phyloP scores from a whole-genome alignment of 805 yeast species.

The Tetrapisispora pingtungensis region DNA sequence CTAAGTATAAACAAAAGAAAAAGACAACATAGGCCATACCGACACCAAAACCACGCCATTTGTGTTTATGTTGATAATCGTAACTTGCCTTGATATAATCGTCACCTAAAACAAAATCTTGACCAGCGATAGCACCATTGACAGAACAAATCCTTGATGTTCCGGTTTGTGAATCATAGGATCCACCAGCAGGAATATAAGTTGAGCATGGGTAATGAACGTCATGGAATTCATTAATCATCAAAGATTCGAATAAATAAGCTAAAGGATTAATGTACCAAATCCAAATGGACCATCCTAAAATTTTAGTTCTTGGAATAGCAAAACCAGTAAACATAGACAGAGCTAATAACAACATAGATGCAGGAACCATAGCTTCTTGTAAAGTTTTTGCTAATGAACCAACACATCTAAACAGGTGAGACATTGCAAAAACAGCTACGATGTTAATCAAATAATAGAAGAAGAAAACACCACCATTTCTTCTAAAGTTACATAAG shows the following conservation, averaged over 20 bases:
- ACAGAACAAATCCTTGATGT: slow-evolving; percentile 36
- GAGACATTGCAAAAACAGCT: slow-evolving; percentile 47
- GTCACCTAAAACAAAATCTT: slow-evolving; percentile 37
- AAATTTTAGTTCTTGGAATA: slow-evolving; percentile 35
- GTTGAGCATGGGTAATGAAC: slow-evolving; percentile 29
- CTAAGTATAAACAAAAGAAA: slow-evolving; percentile 41
- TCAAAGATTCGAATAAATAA: slow-evolving; percentile 36
- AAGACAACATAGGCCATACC: slow-evolving; percentile 40
- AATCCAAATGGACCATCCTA: slow-evolving; percentile 41
- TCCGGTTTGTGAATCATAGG: slow-evolving; percentile 25
- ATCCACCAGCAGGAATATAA: slow-evolving; percentile 37
- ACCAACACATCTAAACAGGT: slow-evolving; percentile 36
- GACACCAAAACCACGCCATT: slow-evolving; percentile 58
- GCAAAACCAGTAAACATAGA: slow-evolving; percentile 36
- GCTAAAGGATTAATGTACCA: slow-evolving; percentile 35
- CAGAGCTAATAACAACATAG: slow-evolving; percentile 31
- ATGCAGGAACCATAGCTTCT: slow-evolving; percentile 38
- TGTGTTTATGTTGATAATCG: slow-evolving; percentile 34
- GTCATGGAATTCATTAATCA: slow-evolving; percentile 36
- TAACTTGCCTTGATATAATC: slow-evolving; percentile 34
- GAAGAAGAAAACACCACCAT: slow-evolving; percentile 47
- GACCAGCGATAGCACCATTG: slow-evolving; percentile 43
- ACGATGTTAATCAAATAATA: slow-evolving; percentile 36
- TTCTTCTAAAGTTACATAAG: slow-evolving; percentile 42
- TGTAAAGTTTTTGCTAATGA: slow-evolving; percentile 31